Base-by-base conservation (phyloP, 2,329 filamentous ascomycete genomes). In the Mollisia scopiformis region DNA sequence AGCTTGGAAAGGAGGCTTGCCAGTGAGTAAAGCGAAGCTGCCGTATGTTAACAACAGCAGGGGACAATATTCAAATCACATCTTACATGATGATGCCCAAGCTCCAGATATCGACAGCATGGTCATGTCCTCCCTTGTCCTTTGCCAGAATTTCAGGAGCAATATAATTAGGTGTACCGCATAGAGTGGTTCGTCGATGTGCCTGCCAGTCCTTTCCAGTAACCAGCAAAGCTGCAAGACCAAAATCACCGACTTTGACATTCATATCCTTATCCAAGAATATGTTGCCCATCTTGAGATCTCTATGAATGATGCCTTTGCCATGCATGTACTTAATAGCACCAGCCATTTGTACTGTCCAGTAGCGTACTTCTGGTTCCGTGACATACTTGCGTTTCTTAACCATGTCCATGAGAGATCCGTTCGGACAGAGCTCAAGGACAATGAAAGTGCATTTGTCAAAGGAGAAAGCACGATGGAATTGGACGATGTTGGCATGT, bases 51-150 rank as follows among this genome's bases (percentile, higher is more conserved):
- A 74, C 58, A 60, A 46, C 66, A 62, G 67, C 64, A 71, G 65
- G 63, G 58, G 62, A 33, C 28, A 30, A 14, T 2, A 14, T 39
- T 4, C n/a, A n/a, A n/a, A 14, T 16, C 6, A 23, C 33, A 28
- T 71, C 87, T 80, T 79, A 93, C 88, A 96, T 93, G 74, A 99
- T 99, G 68, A 99, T 95, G 21, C 96, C 95, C 73, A 99, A 83
- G 47, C 94, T 97, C 96, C 96, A 99, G 58, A 99, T 91, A 74
- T 99, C 95, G 3, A 99, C 95, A 81, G 96, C 97, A 74, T 98
- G 93, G 68, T 97, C 95, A 74, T 99, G 95, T 0, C 95, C 95
- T 70, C 94, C 92, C 73, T 92, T 95, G 33, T 90, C 92, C 80
- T 95, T 97, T 72, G 97, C 92, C 55, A 99, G 78, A 63, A 99